Percentiles rank a stretch among this genome's conserved stretches.
phyloP scores from a whole-genome alignment of 208 protist species.

The Leishmania tropica region DNA sequence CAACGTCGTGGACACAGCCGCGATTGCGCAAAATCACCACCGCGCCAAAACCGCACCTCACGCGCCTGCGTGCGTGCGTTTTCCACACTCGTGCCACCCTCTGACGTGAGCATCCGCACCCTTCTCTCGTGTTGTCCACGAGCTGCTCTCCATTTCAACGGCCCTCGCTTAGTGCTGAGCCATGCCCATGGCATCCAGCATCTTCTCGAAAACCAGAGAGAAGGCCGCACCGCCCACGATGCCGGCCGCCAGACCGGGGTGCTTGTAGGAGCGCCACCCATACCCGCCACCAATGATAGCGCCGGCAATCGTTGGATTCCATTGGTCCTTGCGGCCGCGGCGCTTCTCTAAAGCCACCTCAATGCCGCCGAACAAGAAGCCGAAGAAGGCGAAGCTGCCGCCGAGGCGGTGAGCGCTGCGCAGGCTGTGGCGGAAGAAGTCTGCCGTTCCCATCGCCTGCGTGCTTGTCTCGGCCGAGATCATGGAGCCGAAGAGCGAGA shows the following conservation, averaged over 20 bases:
- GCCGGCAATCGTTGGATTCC: conserved; percentile 81
- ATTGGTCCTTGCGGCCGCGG: conserved; percentile 83
- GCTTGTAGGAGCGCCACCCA: conserved; percentile 83
- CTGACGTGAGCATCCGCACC: not conserved
- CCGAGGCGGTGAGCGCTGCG: conserved; percentile 67
- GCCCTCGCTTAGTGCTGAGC: conserved; percentile 47
- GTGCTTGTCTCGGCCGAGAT: conserved; percentile 84
- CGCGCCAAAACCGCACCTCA: not conserved
- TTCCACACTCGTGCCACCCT: not conserved
- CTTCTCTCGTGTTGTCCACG: not conserved
- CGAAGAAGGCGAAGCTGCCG: conserved; percentile 84
- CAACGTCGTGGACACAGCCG: not conserved
- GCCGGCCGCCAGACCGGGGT: conserved; percentile 72
- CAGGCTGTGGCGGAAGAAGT: conserved; percentile 87
- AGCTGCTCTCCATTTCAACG: not conserved
- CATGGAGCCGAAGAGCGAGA: conserved; percentile 90
- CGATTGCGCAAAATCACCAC: not conserved
- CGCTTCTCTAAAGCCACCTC: conserved; percentile 93
- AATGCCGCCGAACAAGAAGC: conserved; percentile 88
- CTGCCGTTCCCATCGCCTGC: conserved; percentile 86
- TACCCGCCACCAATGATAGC: conserved; percentile 78
- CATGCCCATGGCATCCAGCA: conserved; percentile 78
- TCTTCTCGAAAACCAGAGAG: conserved; percentile 80
- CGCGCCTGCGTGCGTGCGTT: no score
- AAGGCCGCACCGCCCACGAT: conserved; percentile 66